phyloP scores from a whole-genome alignment of 1,139 yeast species.

The Hansenula lynferdii region DNA sequence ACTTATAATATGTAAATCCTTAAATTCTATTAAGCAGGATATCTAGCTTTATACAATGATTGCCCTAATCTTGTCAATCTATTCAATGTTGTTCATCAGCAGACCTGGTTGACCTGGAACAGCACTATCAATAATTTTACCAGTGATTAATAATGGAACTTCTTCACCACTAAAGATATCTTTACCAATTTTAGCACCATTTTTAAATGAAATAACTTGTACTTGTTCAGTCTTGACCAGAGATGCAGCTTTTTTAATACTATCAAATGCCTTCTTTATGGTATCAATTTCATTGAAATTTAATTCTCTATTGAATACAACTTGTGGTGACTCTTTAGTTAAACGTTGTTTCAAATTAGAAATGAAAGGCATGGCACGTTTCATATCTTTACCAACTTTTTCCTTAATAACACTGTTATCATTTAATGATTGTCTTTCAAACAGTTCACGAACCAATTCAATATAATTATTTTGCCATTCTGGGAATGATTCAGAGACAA shows the following conservation, averaged over 20 bases:
- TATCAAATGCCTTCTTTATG: conserved; percentile 48
- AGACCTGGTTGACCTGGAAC: conserved; percentile 95
- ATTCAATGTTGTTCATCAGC: conserved; percentile 52
- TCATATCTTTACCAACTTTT: conserved; percentile 68
- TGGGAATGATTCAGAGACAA: conserved; percentile 81
- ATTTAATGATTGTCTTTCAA: conserved; percentile 55
- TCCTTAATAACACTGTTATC: conserved; percentile 59
- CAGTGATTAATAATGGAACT: conserved; percentile 54
- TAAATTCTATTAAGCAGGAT: too few species aligned
- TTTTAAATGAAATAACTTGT: conserved; percentile 52
- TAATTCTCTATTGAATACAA: conserved; percentile 84
- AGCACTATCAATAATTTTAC: conserved; percentile 76
- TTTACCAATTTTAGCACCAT: conserved; percentile 57
- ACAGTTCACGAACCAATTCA: conserved; percentile 75
- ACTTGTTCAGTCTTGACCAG: conserved; percentile 53
- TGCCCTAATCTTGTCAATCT: neutral
- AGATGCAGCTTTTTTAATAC: conserved; percentile 64
- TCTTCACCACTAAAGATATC: conserved; percentile 67
- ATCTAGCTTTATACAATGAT: too few species aligned
- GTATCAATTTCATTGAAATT: conserved; percentile 73
- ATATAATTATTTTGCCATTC: conserved; percentile 93
- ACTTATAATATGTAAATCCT: too few species aligned
- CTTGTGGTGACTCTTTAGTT: conserved; percentile 57
- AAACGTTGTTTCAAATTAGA: conserved; percentile 80
- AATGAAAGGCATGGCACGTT: conserved; percentile 97